These are phyloP conservation scores for Saitoella complicata DNA, from an alignment of 805 yeast genomes.

Conservation along the genomic window DNA sequence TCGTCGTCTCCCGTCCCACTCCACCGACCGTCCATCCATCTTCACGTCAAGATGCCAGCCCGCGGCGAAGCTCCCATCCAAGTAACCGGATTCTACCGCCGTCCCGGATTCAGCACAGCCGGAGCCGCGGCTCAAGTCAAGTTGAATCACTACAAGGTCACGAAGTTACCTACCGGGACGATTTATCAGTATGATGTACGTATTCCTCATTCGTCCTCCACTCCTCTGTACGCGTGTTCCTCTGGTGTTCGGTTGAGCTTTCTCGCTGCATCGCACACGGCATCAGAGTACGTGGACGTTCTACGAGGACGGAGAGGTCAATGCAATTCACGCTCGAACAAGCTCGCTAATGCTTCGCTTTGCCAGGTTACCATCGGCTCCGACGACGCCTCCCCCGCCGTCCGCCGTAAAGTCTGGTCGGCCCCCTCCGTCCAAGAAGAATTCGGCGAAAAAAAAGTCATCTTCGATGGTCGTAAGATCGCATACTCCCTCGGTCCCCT, in stretches of 20 bases:
- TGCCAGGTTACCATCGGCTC: constrained; percentile 3
- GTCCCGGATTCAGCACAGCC: constrained; percentile 5
- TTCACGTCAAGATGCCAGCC: too few relatives aligned
- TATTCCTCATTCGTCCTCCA: not conserved
- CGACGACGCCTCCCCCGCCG: not conserved
- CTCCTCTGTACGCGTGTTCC: too few relatives aligned
- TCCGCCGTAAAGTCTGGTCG: too few relatives aligned
- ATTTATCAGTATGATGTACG: constrained; percentile 8
- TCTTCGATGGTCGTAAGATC: not conserved
- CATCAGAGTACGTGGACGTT: not conserved
- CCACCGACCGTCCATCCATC: too few relatives aligned
- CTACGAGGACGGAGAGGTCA: not conserved
- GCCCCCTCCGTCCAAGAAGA: not conserved
- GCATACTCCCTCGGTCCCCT: constrained; percentile 7
- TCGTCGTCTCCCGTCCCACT: too few relatives aligned
- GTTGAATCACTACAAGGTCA: constrained; percentile 5
- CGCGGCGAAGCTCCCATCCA: too few relatives aligned
- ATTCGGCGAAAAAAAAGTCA: not conserved
- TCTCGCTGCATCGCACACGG: not conserved
- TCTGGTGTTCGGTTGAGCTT: not conserved
- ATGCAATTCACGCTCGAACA: constrained; percentile 3
- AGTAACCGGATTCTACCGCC: not conserved
- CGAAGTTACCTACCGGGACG: constrained; percentile 4
- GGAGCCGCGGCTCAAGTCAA: constrained; percentile 3
- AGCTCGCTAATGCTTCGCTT: constrained; percentile 1